A percentile compares a stretch with the other conserved stretches of the same genome.
Evolutionary conservation across 2,329 filamentous ascomycete species (phyloP).

Genomic region (Phoma sp.): DNA sequence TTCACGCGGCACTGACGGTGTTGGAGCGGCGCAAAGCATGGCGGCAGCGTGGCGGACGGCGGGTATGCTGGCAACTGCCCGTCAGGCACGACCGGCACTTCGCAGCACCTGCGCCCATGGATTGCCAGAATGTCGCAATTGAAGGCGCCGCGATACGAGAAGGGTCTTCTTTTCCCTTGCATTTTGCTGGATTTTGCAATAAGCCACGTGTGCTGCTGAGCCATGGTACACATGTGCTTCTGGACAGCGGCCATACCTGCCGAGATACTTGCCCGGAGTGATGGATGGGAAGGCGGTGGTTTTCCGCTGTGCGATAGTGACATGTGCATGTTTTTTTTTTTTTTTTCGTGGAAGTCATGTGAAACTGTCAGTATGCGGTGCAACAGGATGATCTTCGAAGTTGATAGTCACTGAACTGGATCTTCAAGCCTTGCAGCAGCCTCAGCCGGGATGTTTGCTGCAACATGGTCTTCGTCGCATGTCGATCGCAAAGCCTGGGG

Average conservation of each 20-base stretch:
- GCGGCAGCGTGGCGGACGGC: conserved; percentile 7
- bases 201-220: conserved; percentile 8
- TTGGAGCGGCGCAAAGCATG: neutral
- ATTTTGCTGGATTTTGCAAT: neutral
- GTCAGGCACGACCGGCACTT: conserved; percentile 14
- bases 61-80: neutral
- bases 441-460: neutral
- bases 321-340: no score
- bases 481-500: conserved; percentile 3
- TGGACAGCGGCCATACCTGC: neutral
- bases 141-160: neutral
- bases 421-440: neutral
- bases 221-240: neutral
- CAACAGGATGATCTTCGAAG: neutral
- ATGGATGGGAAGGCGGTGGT: no score
- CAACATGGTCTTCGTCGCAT: neutral
- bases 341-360: no score
- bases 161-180: neutral
- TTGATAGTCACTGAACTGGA: neutral
- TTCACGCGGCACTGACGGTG: neutral
- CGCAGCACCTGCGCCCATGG: neutral
- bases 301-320: no score
- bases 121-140: no score
- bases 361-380: neutral
- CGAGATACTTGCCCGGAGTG: neutral